These are phyloP conservation scores for Calonectria ilicicola DNA, from an alignment of 2,329 filamentous ascomycete genomes.

Conservation along the genomic window DNA sequence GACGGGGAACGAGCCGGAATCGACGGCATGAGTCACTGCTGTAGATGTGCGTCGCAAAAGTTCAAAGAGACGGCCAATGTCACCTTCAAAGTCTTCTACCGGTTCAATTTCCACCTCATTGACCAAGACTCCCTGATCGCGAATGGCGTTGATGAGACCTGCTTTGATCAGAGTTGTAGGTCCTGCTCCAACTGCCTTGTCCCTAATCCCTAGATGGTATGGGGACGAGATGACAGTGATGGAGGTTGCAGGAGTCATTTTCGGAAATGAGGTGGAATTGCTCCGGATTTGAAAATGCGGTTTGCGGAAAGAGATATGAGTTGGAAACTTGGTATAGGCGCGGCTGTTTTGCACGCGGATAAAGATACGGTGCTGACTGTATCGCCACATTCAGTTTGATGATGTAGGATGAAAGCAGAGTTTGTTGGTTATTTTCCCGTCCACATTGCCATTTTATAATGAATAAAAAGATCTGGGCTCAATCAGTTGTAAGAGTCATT, in stretches of 20 bases:
- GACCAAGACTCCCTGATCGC: conserved; percentile 38
- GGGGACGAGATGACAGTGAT: conserved; percentile 52
- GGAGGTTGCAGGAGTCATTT: conserved; percentile 31
- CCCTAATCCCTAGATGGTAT: conserved; percentile 52
- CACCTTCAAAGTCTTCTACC: conserved; percentile 52
- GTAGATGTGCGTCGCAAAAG: conserved; percentile 51
- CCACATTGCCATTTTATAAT: neutral
- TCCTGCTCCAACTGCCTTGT: conserved; percentile 53
- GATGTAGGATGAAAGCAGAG: neutral
- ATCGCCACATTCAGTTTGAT: neutral
- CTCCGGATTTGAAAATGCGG: neutral
- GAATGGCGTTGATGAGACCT: conserved; percentile 44
- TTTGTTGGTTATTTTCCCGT: no score
- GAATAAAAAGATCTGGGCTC: neutral
- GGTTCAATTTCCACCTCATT: conserved; percentile 39
- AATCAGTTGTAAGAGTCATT: neutral
- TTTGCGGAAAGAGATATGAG: neutral
- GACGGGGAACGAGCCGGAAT: conserved; percentile 49
- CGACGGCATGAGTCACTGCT: conserved; percentile 43
- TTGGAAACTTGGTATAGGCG: neutral
- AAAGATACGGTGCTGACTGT: neutral
- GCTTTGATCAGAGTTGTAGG: conserved; percentile 46
- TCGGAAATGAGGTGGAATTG: neutral
- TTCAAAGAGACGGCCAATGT: conserved; percentile 54
- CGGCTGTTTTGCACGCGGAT: neutral